Percentiles rank a stretch among this genome's conserved stretches.
phyloP scores from a whole-genome alignment of 2,329 filamentous ascomycete species.

The Colletotrichum caudatum region DNA sequence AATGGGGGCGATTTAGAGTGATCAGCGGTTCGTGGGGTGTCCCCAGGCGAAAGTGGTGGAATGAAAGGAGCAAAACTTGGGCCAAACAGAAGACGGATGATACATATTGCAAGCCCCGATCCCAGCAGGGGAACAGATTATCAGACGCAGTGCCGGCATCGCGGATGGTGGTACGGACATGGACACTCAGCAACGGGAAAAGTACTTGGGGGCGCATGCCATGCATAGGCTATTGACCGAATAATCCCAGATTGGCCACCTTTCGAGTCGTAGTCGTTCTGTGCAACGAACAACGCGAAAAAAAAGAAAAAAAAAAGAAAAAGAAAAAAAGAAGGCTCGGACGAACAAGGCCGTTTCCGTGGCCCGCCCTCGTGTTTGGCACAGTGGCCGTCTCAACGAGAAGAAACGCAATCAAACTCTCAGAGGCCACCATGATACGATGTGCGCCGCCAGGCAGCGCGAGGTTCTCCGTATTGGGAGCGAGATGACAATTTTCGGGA shows the following conservation, averaged over 20 bases:
- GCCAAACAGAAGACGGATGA: constrained; percentile 9
- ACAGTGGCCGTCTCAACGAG: neutral
- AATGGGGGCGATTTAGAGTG: neutral
- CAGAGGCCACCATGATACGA: constrained; percentile 1
- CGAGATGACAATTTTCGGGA: neutral
- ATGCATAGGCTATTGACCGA: constrained; percentile 23
- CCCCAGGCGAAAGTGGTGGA: neutral
- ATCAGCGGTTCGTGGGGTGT: constrained; percentile 8
- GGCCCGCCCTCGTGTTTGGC: constrained; percentile 29
- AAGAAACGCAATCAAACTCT: neutral
- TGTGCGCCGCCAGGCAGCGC: constrained; percentile 7
- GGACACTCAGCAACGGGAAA: neutral
- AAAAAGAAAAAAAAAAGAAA: neutral
- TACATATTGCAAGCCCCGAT: constrained; percentile 23
- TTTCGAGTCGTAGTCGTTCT: constrained; percentile 1
- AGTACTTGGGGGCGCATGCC: constrained; percentile 3
- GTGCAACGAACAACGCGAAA: constrained; percentile 7
- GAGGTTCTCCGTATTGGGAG: constrained; percentile 6
- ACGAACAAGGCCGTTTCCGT: constrained; percentile 8
- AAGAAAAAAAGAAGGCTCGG: constrained; percentile 3
- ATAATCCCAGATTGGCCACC: neutral
- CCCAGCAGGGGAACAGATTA: constrained; percentile 25
- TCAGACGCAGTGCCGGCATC: constrained; percentile 22
- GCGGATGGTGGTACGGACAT: constrained; percentile 21
- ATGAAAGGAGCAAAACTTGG: constrained; percentile 21